phyloP scores from a whole-genome alignment of 176 grass and related monocot genomes.

The Neostapfia colusana region DNA sequence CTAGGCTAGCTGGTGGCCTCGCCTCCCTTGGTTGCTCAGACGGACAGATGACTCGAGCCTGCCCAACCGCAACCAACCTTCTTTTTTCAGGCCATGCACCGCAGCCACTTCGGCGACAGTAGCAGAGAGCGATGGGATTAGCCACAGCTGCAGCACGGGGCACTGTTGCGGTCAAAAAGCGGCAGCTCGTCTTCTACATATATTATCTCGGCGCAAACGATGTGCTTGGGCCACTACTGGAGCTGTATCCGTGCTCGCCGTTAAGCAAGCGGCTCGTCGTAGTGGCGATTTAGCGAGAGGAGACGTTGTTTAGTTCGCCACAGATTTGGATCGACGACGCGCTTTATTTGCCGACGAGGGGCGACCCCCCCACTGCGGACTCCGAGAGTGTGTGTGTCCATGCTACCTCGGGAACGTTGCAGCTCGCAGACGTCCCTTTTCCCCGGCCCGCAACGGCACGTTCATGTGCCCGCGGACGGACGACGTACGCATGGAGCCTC shows the following conservation, averaged over 20 bases:
- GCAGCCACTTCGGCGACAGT: neutral
- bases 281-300: slow-evolving; percentile 14
- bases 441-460: neutral
- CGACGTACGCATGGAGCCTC: neutral
- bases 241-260: neutral
- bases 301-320: slow-evolving; percentile 21
- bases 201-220: neutral
- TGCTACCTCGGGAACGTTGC: no score
- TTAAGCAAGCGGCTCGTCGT: neutral
- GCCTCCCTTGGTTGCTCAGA: slow-evolving; percentile 45
- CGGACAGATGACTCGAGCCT: neutral
- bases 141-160: no score
- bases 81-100: neutral
- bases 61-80: neutral
- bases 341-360: neutral
- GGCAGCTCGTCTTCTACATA: neutral
- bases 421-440: no score
- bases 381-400: neutral
- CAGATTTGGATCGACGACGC: no score
- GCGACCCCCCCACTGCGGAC: neutral
- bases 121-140: neutral
- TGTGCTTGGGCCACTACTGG: neutral
- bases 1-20: neutral
- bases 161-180: slow-evolving; percentile 23
- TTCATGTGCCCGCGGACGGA: neutral